Evolutionary conservation across 306 rosid genomes (phyloP), one percentile per base, ranked within the genome.

Genomic region (Ceratonia siliqua): DNA sequence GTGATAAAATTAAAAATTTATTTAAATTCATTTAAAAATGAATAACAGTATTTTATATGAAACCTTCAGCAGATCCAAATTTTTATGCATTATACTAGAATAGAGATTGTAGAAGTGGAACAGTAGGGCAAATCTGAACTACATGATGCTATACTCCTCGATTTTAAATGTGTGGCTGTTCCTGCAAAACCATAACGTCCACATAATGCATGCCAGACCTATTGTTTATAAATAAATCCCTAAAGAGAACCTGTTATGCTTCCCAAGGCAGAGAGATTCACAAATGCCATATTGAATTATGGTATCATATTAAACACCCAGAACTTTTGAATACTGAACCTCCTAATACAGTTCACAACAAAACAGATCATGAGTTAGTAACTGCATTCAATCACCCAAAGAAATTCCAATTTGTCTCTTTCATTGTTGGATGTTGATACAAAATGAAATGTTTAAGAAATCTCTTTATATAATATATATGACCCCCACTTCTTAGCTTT

Each of bases 21-120:
- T 55, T 14, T 25, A 55, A 27, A 28, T 28, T 27, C 0, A 57
- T 28, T 8, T 27, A 28, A 20, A 14, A 39, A 39, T 9, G 28
- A 41, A 10, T 42, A 56, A 22, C 25, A 39, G 41, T 7, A 70
- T 62, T 75, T 67, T 45, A 43, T n/a, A 70, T 69, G 64, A 33
- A 69, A 78, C 18, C 46, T 68, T 39, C 52, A 20, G 50, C 24
- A 5, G 17, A 20, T 74, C 59, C 25, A 39, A 45, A 36, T 8
- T 45, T 18, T 68, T 41, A 35, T 11, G 57, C 18, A 5, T 4
- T 17, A 6, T n/a, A n/a, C 58, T 20, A 27, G 38, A 12, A 27
- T 1, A 4, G 3, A 15, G 2, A 27, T 27, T 27, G 32, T 13
- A 24, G 2, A 52, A 54, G 30, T 5, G 14, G 35, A 13, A 25